Conservation (phyloP, 148 eudicot genomes). For the Nepenthes gracilis region DNA sequence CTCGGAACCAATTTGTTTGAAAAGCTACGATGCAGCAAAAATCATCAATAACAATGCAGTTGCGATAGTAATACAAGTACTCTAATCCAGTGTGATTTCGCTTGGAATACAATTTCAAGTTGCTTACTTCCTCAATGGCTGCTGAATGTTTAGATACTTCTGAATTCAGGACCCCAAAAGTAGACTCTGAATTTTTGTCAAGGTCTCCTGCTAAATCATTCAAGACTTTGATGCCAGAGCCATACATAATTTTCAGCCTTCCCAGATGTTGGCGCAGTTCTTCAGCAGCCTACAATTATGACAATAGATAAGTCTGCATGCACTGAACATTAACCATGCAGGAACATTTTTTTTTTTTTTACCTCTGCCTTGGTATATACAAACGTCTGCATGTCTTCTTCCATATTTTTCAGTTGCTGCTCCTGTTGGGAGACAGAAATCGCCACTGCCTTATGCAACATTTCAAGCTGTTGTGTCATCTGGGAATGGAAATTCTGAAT, state of each 20-base stretch:
- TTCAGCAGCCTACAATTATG: slow-evolving; percentile 65
- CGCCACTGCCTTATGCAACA: slow-evolving; percentile 78
- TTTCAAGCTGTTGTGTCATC: slow-evolving; percentile 77
- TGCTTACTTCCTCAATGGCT: slow-evolving; percentile 55
- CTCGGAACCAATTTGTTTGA: slow-evolving; percentile 67
- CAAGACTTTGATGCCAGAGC: slow-evolving; percentile 74
- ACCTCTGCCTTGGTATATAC: slow-evolving; percentile 93
- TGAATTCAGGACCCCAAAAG: slow-evolving; percentile 50
- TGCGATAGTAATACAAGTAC: neutral
- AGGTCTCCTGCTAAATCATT: slow-evolving; percentile 81
- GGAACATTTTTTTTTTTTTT: neutral
- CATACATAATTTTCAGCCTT: slow-evolving; percentile 69
- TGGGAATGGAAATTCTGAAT: slow-evolving; percentile 71
- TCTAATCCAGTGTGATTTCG: neutral
- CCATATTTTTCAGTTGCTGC: slow-evolving; percentile 76
- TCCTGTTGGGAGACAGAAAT: slow-evolving; percentile 88
- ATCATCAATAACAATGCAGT: neutral
- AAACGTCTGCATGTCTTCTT: slow-evolving; percentile 96
- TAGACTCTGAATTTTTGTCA: slow-evolving; percentile 66
- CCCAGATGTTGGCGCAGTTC: slow-evolving; percentile 54
- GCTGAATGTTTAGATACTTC: slow-evolving; percentile 86
- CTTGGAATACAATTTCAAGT: neutral
- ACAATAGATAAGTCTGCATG: slow-evolving; percentile 5
- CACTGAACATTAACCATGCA: neutral
- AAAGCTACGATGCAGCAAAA: slow-evolving; percentile 39